Evolutionary conservation across 2,329 filamentous ascomycete genomes (phyloP), one percentile per base, ranked within the genome.

Genomic region (Xylaria sp.): DNA sequence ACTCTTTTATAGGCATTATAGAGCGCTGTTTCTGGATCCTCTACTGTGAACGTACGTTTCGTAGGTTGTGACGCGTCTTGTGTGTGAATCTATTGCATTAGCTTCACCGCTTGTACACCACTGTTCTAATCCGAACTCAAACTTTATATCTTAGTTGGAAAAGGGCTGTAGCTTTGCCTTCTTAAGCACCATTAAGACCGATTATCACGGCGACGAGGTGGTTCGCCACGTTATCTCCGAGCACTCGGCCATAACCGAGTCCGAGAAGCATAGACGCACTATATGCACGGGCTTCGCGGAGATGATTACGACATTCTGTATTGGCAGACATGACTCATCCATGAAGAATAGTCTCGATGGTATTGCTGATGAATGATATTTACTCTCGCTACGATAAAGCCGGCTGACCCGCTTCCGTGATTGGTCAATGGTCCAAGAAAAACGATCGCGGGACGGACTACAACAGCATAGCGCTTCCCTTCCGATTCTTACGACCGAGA

Each of bases 1-100:
- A 61, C 45, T 66, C 62, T 60, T 70, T 70, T 70, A 70, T 70
- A 70, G 68, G 61, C 68, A 68, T 68, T 53, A 18, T 28, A 20
- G 25, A 43, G 32, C 41, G 28, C 20, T 8, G 45, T 46, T 53
- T 10, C 18, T 15, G 58, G 46, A 4, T 36, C 39, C 15, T 15
- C 39, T 23, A 13, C 52, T 30, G 34, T 28, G 23, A 15, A 43
- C 48, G 56, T 30, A 15, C 25, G 25, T 23, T 34, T 30, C 18
- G 13, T 45, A 20, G 20, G 7, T 10, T 23, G 25, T 63, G 59
- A 63, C 50, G 65, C 30, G 36, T 25, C n/a, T 36, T 15, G 12
- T 28, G 12, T 28, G 28, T 1, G 15, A 8, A 23, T 23, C 10
- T 41, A 28, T 28, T 63, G 65, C 65, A 55, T 67, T 63, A 59